phyloP scores from a whole-genome alignment of 2,329 filamentous ascomycete genomes.

The Graphium sp. region DNA sequence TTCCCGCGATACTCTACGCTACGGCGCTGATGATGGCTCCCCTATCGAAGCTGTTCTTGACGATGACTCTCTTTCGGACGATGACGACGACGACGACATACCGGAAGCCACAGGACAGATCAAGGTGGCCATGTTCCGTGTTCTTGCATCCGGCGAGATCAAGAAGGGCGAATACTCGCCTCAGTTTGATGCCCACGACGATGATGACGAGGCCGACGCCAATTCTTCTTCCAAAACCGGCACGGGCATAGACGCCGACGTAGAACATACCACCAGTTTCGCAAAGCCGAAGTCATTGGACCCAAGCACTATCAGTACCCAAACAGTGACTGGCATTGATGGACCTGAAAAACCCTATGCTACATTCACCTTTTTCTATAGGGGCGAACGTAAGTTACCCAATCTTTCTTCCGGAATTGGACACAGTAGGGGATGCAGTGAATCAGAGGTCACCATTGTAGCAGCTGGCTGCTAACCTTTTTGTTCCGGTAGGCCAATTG shows the following conservation, averaged over 20 bases:
- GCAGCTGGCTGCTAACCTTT: slow-evolving; percentile 9
- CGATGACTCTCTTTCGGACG: slow-evolving; percentile 59
- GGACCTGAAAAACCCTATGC: slow-evolving; percentile 92
- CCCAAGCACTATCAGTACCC: slow-evolving; percentile 93
- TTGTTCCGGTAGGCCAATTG: slow-evolving; percentile 54
- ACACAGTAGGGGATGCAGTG: too few species aligned
- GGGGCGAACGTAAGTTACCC: slow-evolving; percentile 65
- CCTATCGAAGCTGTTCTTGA: slow-evolving; percentile 54
- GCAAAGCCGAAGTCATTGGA: slow-evolving; percentile 92
- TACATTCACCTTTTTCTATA: slow-evolving; percentile 93
- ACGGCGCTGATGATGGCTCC: slow-evolving; percentile 59
- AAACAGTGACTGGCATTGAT: slow-evolving; percentile 97
- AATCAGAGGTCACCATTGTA: too few species aligned
- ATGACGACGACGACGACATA: slow-evolving; percentile 67
- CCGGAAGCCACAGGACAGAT: slow-evolving; percentile 95
- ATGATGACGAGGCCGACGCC: slow-evolving; percentile 54
- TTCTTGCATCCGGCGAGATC: slow-evolving; percentile 89
- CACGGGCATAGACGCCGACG: slow-evolving; percentile 52
- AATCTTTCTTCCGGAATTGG: too few species aligned
- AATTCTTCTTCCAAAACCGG: slow-evolving; percentile 4
- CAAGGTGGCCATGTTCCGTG: slow-evolving; percentile 91
- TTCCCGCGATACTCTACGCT: slow-evolving; percentile 49
- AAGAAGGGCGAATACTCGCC: slow-evolving; percentile 97
- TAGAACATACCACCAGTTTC: slow-evolving; percentile 96
- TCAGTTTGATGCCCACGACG: slow-evolving; percentile 92